Evolutionary conservation across 306 rosid genomes (phyloP).

Genomic region (Lathyrus sativus): DNA sequence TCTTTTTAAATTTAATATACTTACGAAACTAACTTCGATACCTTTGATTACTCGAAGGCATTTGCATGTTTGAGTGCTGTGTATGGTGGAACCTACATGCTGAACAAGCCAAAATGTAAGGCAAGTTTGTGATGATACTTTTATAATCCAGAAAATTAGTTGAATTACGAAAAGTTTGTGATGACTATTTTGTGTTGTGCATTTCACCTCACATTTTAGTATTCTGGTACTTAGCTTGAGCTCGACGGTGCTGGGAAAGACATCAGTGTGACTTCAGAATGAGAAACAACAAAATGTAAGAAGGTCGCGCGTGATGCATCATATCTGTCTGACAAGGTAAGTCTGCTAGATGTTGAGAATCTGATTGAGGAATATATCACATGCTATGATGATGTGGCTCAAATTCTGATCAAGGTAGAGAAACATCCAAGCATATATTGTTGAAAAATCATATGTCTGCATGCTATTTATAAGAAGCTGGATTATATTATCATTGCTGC

Average conservation of each 20-base stretch:
- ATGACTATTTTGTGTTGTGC: too few relatives aligned
- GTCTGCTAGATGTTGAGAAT: too few relatives aligned
- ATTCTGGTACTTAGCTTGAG: constrained; percentile 55
- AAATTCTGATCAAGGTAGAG: too few relatives aligned
- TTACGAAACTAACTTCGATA: constrained; percentile 29
- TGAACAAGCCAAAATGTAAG: constrained; percentile 81
- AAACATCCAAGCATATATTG: too few relatives aligned
- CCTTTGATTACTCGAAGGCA: constrained; percentile 48
- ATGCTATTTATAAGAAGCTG: too few relatives aligned
- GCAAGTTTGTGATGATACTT: constrained; percentile 42
- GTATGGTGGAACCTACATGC: constrained; percentile 90
- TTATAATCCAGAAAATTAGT: constrained; percentile 11
- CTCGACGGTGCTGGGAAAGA: constrained; percentile 58
- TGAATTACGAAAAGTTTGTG: not conserved
- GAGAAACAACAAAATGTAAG: constrained; percentile 83
- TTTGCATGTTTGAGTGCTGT: constrained; percentile 89
- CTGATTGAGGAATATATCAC: too few relatives aligned
- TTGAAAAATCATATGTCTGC: too few relatives aligned
- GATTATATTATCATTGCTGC: too few relatives aligned
- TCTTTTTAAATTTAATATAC: constrained; percentile 18
- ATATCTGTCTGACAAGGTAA: constrained; percentile 71
- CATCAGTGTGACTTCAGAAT: constrained; percentile 74
- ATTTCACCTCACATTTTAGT: constrained; percentile 17
- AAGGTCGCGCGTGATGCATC: constrained; percentile 80
- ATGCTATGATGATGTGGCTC: too few relatives aligned